Conservation (phyloP, 2,329 filamentous ascomycete species). For the Xylariales sp. region DNA sequence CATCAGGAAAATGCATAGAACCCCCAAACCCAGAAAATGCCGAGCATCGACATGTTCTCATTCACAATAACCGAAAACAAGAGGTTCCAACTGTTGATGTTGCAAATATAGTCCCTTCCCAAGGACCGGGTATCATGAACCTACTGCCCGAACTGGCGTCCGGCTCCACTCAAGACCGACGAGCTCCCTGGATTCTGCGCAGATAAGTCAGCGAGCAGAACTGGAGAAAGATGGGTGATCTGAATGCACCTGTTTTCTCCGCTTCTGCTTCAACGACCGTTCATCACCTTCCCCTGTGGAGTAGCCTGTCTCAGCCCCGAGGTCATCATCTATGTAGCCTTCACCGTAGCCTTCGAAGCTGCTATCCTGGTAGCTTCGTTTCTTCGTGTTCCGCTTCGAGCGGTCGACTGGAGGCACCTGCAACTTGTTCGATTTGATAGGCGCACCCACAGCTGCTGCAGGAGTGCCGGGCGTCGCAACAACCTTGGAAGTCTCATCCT, state of each 20-base stretch:
- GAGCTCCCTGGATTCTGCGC: conserved; percentile 42
- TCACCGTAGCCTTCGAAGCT: conserved; percentile 74
- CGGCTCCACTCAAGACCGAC: conserved; percentile 35
- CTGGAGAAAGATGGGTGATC: conserved; percentile 19
- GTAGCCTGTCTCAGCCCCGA: conserved; percentile 54
- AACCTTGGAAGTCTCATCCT: conserved; percentile 22
- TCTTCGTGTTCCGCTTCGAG: conserved; percentile 64
- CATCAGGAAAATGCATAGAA: conserved; percentile 9
- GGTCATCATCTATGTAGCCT: conserved; percentile 65
- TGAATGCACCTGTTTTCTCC: conserved; percentile 59
- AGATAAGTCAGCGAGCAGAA: conserved; percentile 33
- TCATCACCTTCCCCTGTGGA: conserved; percentile 71
- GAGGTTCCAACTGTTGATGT: no score
- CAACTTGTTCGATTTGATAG: conserved; percentile 22
- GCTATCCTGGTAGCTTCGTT: conserved; percentile 70
- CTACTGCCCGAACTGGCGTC: conserved; percentile 54
- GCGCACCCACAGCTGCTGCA: conserved; percentile 27
- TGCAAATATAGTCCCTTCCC: no score
- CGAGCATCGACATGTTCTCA: no score
- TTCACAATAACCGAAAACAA: no score
- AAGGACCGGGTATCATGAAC: conserved; percentile 43
- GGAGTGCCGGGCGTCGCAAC: conserved; percentile 51
- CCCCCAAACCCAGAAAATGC: not conserved
- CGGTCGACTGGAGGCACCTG: conserved; percentile 44
- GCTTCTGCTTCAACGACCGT: conserved; percentile 47